Conservation (phyloP, 2,329 filamentous ascomycete species). For the Tolypocladium endophyticum region DNA sequence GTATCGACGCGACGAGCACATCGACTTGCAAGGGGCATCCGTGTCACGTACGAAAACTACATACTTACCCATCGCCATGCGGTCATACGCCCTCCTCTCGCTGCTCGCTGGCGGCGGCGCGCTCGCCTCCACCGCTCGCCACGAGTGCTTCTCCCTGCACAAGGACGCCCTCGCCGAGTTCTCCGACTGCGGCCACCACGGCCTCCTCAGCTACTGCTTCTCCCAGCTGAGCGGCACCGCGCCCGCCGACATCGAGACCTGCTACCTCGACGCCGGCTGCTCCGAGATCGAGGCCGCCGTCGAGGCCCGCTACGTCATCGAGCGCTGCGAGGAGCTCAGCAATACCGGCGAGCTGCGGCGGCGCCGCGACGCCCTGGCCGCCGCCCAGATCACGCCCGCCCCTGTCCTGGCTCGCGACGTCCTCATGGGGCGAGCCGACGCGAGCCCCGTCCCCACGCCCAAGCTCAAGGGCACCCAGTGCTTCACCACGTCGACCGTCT, state of each 20-base stretch:
- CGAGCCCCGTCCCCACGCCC: conserved; percentile 8
- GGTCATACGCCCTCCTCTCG: background rate
- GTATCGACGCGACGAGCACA: background rate
- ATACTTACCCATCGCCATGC: background rate
- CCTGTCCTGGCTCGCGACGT: background rate
- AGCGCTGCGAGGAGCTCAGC: conserved; percentile 20
- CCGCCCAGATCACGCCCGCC: background rate
- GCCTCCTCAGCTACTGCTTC: conserved; percentile 32
- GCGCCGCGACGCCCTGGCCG: conserved; percentile 6
- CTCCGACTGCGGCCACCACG: conserved; percentile 31
- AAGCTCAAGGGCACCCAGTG: conserved; percentile 16
- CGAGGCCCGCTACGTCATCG: conserved; percentile 17
- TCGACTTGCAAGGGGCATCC: background rate
- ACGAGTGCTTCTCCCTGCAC: conserved; percentile 29
- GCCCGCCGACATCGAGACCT: conserved; percentile 24
- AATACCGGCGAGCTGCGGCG: conserved; percentile 17
- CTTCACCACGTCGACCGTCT: conserved; percentile 22
- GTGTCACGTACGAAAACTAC: background rate
- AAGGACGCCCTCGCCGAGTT: conserved; percentile 24
- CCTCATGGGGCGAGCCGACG: conserved; percentile 9
- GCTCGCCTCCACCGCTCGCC: conserved; percentile 15
- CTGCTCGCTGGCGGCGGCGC: conserved; percentile 24
- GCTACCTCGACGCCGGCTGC: conserved; percentile 26
- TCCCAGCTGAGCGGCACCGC: conserved; percentile 18
- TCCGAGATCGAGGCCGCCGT: conserved; percentile 15